Evolutionary conservation across 2,329 filamentous ascomycete species (phyloP), one percentile per base, ranked within the genome.

Genomic region (Orbilia oligospora): DNA sequence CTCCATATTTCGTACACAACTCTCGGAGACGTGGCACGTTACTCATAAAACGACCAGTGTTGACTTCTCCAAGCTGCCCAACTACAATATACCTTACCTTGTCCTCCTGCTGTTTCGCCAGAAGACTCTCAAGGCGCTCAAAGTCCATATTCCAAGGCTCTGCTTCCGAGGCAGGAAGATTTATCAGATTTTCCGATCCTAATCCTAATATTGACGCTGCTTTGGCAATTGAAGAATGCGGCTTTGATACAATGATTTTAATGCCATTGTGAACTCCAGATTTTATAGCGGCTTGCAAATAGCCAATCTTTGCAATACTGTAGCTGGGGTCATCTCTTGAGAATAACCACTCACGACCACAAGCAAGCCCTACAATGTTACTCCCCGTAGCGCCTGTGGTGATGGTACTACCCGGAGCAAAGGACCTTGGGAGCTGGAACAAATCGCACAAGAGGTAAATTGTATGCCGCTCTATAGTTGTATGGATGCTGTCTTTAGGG

Each of bases 21-120:
- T 86, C 85, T 76, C 94, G 88, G 44, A 97, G 84, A 70, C 86
- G 86, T 69, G 84, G 83, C 86, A 91, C 81, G 9, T 80, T 73
- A 1, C 76, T 82, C 84, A 90, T 90, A 83, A 94, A 97, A 4
- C 90, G 87, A 0, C 94, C 94, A 0, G 94, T 97, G 81, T 98
- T 97, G 30, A 97, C 93, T 85, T 98, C 95, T 0, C 93, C 93
- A 5, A 91, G 92, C 49, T 93, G 94, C n/a, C 97, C 85, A 3
- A 88, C 90, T 44, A 97, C 89, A 78, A 97, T 93, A n/a, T 88
- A 92, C 12, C 88, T 87, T 1, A 87, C 87, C 0, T 85, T 83
- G 41, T 83, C 84, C 71, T 81, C 83, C 83, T 66, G 85, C 82
- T 66, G 67, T 14, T 51, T 65, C 1, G 24, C 24, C 16, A 97